Conservation (phyloP, 2,329 filamentous ascomycete genomes). For the Venturiaceae sp. region DNA sequence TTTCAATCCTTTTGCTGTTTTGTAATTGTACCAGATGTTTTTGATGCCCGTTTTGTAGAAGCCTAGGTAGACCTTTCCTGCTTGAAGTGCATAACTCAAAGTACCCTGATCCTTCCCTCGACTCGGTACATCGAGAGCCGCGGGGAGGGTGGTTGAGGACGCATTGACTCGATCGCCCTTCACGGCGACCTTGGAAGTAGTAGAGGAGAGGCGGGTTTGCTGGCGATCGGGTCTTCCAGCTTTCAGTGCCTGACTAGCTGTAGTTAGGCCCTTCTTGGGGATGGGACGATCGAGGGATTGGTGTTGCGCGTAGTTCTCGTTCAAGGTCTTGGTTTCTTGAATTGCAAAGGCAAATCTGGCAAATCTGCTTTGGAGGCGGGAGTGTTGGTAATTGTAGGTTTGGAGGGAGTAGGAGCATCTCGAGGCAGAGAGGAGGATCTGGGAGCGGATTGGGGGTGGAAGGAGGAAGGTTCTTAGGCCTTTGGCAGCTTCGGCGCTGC, state of each 20-base stretch:
- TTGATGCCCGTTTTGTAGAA: conserved; percentile 10
- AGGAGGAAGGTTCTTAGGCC: not conserved
- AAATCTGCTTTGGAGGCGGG: no score
- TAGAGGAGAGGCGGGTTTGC: not conserved
- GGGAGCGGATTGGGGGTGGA: not conserved
- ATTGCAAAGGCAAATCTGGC: no score
- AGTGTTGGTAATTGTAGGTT: not conserved
- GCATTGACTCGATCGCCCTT: conserved; percentile 6
- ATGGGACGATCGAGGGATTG: no score
- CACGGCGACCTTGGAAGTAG: not conserved
- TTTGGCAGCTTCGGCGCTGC: not conserved
- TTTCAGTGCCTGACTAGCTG: no score
- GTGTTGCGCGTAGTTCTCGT: no score
- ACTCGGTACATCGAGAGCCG: not conserved
- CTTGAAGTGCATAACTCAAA: not conserved
- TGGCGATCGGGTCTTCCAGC: no score
- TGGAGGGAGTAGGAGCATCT: not conserved
- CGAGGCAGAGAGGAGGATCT: not conserved
- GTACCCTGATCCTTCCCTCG: not conserved
- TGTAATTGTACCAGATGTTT: conserved; percentile 6
- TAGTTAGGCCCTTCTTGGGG: no score
- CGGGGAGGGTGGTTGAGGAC: conserved; percentile 1
- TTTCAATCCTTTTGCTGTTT: not conserved
- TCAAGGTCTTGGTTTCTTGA: no score
- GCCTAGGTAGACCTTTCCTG: conserved; percentile 5